These are phyloP conservation scores for Pythium aphanidermatum DNA, from an alignment of 352 stramenopile genomes.

Conservation along the genomic window DNA sequence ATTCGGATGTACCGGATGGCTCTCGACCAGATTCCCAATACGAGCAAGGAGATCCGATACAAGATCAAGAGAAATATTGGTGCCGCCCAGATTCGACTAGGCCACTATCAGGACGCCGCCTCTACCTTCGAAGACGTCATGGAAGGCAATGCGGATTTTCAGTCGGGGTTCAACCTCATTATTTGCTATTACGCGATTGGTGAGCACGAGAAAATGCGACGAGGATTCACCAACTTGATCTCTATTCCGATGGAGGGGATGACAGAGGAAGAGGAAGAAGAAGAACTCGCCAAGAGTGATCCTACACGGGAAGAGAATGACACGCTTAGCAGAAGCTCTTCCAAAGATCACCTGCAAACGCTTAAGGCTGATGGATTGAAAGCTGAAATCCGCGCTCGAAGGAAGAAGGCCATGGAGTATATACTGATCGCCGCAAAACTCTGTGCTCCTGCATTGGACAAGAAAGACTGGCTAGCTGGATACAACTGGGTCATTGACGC, in stretches of 20 bases:
- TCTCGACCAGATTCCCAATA: constrained; percentile 93
- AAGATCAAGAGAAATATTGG: constrained; percentile 98
- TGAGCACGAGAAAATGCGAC: constrained; percentile 92
- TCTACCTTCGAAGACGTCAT: constrained; percentile 95
- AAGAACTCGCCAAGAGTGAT: constrained; percentile 40
- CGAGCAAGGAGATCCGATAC: constrained; percentile 91
- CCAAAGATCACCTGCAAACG: constrained; percentile 48
- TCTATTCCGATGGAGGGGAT: constrained; percentile 86
- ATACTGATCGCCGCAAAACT: constrained; percentile 93
- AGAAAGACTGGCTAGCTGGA: constrained; percentile 87
- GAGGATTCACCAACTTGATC: constrained; percentile 89
- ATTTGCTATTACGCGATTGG: constrained; percentile 96
- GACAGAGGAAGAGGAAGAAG: constrained; percentile 82
- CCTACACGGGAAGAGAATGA: constrained; percentile 26
- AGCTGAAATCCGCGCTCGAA: constrained; percentile 62
- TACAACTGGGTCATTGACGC: constrained; percentile 94
- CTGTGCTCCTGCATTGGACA: constrained; percentile 90
- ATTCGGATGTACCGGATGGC: constrained; percentile 98
- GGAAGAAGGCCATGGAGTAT: constrained; percentile 85
- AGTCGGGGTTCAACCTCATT: constrained; percentile 96
- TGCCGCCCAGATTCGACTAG: constrained; percentile 90
- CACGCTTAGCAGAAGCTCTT: constrained; percentile 35
- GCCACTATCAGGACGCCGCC: constrained; percentile 93
- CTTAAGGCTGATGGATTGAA: constrained; percentile 69
- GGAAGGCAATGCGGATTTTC: constrained; percentile 90